Base-by-base conservation (phyloP, 179 eudicot genomes). In the Camellia oleifera region DNA sequence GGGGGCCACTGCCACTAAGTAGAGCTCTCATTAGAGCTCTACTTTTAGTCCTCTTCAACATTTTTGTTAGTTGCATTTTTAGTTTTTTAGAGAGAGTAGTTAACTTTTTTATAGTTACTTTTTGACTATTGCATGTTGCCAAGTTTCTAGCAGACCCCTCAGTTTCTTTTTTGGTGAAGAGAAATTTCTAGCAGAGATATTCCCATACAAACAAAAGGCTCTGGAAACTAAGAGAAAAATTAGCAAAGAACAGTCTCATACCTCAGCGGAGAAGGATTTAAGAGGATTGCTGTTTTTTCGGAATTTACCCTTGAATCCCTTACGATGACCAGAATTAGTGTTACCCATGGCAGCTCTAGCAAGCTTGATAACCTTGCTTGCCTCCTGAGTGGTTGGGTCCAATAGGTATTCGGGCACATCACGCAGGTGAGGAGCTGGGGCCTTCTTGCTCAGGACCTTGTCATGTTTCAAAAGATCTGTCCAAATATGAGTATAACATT, bases 331-430 rank as follows among this genome's bases (percentile, higher is more conserved):
- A 53, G 90, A 57, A n/a, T 80, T 88, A 23, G 78, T 75, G 61
- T 86, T 88, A 58, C 95, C 95, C 98, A 94, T 89, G 58, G 98
- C 99, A n/a, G 97, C 97, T 81, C 94, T 91, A 80, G 91, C 85
- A 83, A 94, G 88, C 87, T 94, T 94, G 18, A 94, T 92, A 70
- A 89, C 87, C 83, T 97, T 97, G 88, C 97, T 92, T 56, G 97
- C 98, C 85, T 94, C 97, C 83, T 89, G 89, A 58, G 98, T 97
- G 64, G 92, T 86, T 73, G 93, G 84, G 82, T 97, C 99, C 81
- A 94, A 56, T 14, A 94, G 60, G 85, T 97, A 97, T 61, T 88
- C 99, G 0, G 99, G 98, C 20, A 94, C 93, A 83, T 91, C 84
- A 8, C 95, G 95, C 71, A 94, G 82, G 82, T 94, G 98, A 23